Base-by-base conservation (phyloP, 768 basidiomycete species). In the Tricholomella constricta region DNA sequence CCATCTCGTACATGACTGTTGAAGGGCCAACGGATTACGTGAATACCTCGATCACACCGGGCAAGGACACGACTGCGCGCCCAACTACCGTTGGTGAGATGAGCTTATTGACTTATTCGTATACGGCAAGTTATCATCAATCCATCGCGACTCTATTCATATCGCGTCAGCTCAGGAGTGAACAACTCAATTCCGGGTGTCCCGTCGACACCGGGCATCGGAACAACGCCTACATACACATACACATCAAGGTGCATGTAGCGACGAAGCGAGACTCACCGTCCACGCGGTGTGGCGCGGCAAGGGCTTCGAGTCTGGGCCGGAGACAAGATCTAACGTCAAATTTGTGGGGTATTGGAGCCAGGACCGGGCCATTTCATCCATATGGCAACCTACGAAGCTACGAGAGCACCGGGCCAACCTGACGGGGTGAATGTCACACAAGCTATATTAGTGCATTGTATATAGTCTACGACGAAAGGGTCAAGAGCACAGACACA, bases 381-480 rank as follows among this genome's bases (percentile, higher is more conserved):
- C 45, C 23, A 47, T 42, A 38, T 29, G 27, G 23, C 42, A 43
- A 11, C n/a, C 23, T 41, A 23, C n/a, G n/a, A 34, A 29, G 35
- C 23, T 43, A 44, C 20, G 23, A 14, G 26, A 14, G 29, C 2
- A 27, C 29, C 29, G 29, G 23, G 17, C 45, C 14, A 31, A 11
- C 25, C 20, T 25, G 14, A 19, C 4, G 23, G 22, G 25, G 31
- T 15, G 29, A 27, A 36, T 32, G 43, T 45, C 48, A 47, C 26
- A 25, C 48, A 52, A 42, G 25, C 49, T 34, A 44, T 23, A 45
- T 51, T 11, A 22, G 22, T 34, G 19, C 23, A 49, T 23, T 45
- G 44, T 45, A 34, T 14, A 27, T 25, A 44, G 22, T 37, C 22
- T 31, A 26, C 36, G 17, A 48, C 20, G 26, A 14, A 45, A 1